Evolutionary conservation across 1,139 yeast species (phyloP).

Genomic region (Yamadazyma jaroonii): DNA sequence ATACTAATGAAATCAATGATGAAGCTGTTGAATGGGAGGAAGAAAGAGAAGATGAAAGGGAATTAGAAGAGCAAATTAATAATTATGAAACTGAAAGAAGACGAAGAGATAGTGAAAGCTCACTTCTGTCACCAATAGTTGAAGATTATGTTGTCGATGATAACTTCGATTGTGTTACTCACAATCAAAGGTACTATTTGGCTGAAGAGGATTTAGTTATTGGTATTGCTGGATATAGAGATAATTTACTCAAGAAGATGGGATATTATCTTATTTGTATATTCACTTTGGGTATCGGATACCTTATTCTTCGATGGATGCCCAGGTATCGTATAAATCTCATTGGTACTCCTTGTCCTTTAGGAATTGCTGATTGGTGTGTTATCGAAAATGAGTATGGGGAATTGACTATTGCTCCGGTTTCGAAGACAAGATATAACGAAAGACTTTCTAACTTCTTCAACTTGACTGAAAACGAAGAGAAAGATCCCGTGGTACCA

Average conservation of each 20-base stretch:
- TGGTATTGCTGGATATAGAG: conserved; percentile 86
- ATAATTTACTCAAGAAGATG: conserved; percentile 44
- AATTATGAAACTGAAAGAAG: conserved; percentile 41
- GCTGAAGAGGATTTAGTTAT: conserved; percentile 94
- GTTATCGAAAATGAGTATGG: conserved; percentile 94
- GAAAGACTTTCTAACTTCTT: conserved; percentile 71
- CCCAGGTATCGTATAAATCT: conserved; percentile 72
- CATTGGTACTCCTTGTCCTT: conserved; percentile 62
- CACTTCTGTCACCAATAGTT: conserved; percentile 18
- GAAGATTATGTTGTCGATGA: conserved; percentile 22
- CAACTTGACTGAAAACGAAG: conserved; percentile 24
- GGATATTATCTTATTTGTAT: conserved; percentile 57
- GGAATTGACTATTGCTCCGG: conserved; percentile 61
- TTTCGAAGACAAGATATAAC: conserved; percentile 60
- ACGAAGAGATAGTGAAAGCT: conserved; percentile 26
- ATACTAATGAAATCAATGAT: conserved; percentile 20
- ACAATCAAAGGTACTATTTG: conserved; percentile 78
- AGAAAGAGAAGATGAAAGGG: conserved; percentile 5
- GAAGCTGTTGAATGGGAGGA: conserved; percentile 3
- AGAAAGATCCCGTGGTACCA: conserved; percentile 66
- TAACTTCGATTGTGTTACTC: conserved; percentile 42
- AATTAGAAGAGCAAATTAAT: conserved; percentile 8
- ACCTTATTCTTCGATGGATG: conserved; percentile 76
- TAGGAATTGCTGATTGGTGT: conserved; percentile 89
- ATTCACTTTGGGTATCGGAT: conserved; percentile 67